These are phyloP conservation scores for Eutrema heterophyllum DNA, from an alignment of 345 rosid genomes.

Conservation along the genomic window DNA sequence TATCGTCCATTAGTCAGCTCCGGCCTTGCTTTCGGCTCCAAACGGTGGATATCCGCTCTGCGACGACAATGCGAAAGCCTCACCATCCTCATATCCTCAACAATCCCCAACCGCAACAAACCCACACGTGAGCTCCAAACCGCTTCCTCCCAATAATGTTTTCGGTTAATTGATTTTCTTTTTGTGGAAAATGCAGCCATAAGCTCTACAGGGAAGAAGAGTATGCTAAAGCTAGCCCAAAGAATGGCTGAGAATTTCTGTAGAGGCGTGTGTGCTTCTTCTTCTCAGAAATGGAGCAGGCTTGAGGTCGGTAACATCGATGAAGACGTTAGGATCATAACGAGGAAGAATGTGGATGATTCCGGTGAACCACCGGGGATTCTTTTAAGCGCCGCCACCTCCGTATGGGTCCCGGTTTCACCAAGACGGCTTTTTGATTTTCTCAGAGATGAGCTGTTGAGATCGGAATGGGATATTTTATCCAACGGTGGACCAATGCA, in stretches of 20 bases:
- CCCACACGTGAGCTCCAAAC: slow-evolving; percentile 14
- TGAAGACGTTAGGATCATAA: slow-evolving; percentile 85
- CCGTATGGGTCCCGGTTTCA: slow-evolving; percentile 76
- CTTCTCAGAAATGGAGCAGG: slow-evolving; percentile 78
- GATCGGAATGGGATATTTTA: slow-evolving; percentile 94
- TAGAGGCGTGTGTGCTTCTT: slow-evolving; percentile 85
- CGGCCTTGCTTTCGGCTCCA: slow-evolving; percentile 90
- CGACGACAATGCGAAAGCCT: slow-evolving; percentile 91
- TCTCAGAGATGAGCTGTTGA: slow-evolving; percentile 69
- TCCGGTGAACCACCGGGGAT: slow-evolving; percentile 97
- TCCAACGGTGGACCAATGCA: slow-evolving; percentile 98
- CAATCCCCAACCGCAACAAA: slow-evolving; percentile 31
- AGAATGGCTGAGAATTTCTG: slow-evolving; percentile 91
- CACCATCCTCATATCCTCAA: slow-evolving; percentile 79
- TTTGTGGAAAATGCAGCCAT: slow-evolving; percentile 3
- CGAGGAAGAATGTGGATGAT: slow-evolving; percentile 77
- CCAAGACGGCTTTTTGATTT: slow-evolving; percentile 78
- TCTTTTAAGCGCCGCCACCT: slow-evolving; percentile 87
- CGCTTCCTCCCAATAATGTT: neutral
- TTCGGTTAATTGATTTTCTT: neutral
- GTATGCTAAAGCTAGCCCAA: slow-evolving; percentile 90
- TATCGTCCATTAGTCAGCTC: slow-evolving; percentile 59
- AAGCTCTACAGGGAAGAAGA: slow-evolving; percentile 56
- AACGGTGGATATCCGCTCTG: slow-evolving; percentile 75
- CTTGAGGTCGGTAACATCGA: slow-evolving; percentile 63